These are phyloP conservation scores for Bremia lactucae DNA, from an alignment of 352 stramenopile genomes.

Conservation along the genomic window DNA sequence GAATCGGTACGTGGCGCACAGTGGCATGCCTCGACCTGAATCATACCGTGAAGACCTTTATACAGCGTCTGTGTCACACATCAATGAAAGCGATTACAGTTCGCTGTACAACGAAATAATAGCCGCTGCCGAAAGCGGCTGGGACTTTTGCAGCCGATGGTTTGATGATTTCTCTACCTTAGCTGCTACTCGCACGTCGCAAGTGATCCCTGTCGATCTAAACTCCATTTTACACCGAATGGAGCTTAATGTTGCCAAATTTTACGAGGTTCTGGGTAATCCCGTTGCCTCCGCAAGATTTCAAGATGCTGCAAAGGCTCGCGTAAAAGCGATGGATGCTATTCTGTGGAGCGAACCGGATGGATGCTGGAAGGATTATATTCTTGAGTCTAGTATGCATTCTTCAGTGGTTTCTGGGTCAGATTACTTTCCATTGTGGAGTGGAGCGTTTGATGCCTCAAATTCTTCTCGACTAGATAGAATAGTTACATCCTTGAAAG, in stretches of 20 bases:
- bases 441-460: conserved; percentile 39
- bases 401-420: conserved; percentile 41
- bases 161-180: conserved; percentile 28
- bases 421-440: conserved; percentile 70
- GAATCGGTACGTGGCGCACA: conserved; percentile 62
- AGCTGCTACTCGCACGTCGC: conserved; percentile 45
- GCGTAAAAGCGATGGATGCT: conserved; percentile 43
- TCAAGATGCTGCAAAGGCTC: conserved; percentile 9
- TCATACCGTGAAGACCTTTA: conserved; percentile 76
- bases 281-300: conserved; percentile 19
- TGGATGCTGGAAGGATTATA: conserved; percentile 60
- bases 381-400: conserved; percentile 36
- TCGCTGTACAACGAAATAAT: conserved; percentile 72
- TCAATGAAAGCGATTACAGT: conserved; percentile 9
- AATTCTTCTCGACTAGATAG: conserved; percentile 27
- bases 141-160: conserved; percentile 86
- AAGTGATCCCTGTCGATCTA: conserved; percentile 75
- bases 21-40: conserved; percentile 62
- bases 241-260: conserved; percentile 56
- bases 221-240: conserved; percentile 73
- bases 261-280: conserved; percentile 39
- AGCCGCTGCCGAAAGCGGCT: conserved; percentile 72
- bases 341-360: conserved; percentile 53
- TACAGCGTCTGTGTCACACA: conserved; percentile 8
- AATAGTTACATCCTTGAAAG: conserved; percentile 34